These are phyloP conservation scores for Termitomyces sp. DNA, from an alignment of 768 basidiomycete genomes.

Conservation along the genomic window DNA sequence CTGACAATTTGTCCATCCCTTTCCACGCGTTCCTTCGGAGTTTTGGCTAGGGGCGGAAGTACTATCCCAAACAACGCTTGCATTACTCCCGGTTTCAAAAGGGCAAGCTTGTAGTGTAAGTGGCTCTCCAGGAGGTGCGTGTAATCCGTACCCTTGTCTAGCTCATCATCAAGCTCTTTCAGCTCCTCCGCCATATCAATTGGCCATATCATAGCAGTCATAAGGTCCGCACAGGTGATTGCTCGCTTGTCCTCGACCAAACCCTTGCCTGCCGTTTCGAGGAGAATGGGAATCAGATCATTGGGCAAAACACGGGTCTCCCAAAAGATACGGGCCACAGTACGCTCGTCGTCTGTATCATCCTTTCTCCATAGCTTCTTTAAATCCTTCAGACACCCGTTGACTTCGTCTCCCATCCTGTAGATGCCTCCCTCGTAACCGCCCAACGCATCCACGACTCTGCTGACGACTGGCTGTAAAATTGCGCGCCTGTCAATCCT, in stretches of 20 bases:
- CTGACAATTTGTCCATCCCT: constrained; percentile 85
- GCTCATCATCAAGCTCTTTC: constrained; percentile 82
- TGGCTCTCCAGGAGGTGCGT: constrained; percentile 79
- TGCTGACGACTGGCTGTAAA: constrained; percentile 61
- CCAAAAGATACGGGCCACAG: constrained; percentile 90
- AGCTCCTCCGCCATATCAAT: constrained; percentile 94
- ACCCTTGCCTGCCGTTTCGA: constrained; percentile 74
- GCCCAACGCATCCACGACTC: constrained; percentile 77
- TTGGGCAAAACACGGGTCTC: constrained; percentile 81
- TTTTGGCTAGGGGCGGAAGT: constrained; percentile 73
- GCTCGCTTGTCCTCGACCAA: constrained; percentile 78
- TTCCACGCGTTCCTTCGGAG: constrained; percentile 59
- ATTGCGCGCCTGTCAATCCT: constrained; percentile 41
- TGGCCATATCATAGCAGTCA: constrained; percentile 99
- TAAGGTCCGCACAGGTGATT: constrained; percentile 78
- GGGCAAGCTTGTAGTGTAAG: constrained; percentile 80
- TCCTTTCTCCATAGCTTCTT: constrained; percentile 96
- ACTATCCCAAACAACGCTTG: constrained; percentile 69
- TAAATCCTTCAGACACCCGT: constrained; percentile 85
- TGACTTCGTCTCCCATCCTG: constrained; percentile 75
- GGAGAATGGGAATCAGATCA: constrained; percentile 82
- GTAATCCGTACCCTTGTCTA: constrained; percentile 82
- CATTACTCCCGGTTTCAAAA: constrained; percentile 65
- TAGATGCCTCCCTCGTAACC: constrained; percentile 65
- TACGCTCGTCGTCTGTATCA: constrained; percentile 94